Conservation (phyloP, 1,139 yeast species). For the Yamadazyma conglobata region DNA sequence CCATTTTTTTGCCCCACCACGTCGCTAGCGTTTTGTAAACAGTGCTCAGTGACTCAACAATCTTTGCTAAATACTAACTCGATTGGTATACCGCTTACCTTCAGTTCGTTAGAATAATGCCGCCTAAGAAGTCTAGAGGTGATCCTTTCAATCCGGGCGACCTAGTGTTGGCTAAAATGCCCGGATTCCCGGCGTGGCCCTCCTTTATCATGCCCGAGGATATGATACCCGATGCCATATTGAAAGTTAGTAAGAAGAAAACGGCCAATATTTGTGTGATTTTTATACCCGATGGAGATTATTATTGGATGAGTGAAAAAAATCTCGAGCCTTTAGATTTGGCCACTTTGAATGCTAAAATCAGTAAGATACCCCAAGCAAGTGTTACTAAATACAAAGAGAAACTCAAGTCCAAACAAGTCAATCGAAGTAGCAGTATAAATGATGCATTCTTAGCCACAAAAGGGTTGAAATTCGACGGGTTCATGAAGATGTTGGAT, state of each 20-base stretch:
- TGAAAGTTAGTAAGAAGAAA: conserved; percentile 34
- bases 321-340: conserved; percentile 30
- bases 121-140: conserved; percentile 22
- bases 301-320: conserved; percentile 45
- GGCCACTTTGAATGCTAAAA: conserved; percentile 25
- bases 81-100: too few species aligned
- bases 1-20: too few species aligned
- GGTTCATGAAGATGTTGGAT: conserved; percentile 33
- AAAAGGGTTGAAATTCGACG: conserved; percentile 34
- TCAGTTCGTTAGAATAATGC: conserved; percentile 22
- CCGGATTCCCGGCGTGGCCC: conserved; percentile 50
- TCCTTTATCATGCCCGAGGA: conserved; percentile 44
- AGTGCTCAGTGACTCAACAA: too few species aligned
- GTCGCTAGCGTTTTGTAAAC: too few species aligned
- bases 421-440: conserved; percentile 23
- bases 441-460: conserved; percentile 43
- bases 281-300: conserved; percentile 49
- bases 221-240: conserved; percentile 37
- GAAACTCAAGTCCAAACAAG: conserved; percentile 15
- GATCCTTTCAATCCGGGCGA: conserved; percentile 29
- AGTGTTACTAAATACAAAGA: conserved; percentile 17
- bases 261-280: conserved; percentile 41
- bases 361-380: conserved; percentile 29
- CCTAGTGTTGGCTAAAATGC: conserved; percentile 46
- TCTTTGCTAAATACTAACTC: too few species aligned